Evolutionary conservation across 257 asterid species (phyloP).

Genomic region (Thymus mandschuricus): DNA sequence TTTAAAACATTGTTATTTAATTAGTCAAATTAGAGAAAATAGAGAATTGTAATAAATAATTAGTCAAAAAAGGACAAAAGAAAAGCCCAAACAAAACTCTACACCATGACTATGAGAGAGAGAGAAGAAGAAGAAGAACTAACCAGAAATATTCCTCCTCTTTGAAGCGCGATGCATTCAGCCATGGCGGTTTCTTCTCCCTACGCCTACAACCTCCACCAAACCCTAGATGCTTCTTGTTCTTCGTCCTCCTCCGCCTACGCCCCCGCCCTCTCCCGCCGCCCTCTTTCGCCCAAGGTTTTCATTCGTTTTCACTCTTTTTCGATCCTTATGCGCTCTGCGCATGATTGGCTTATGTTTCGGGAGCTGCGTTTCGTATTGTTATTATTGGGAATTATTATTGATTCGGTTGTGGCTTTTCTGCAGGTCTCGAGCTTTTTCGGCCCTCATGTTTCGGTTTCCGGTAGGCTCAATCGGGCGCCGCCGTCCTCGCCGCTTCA

Average conservation of each 20-base stretch:
- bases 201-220: slow-evolving; percentile 38
- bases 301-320: not conserved
- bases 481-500: slow-evolving; percentile 24
- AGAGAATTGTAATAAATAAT: too few relatives aligned
- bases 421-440: slow-evolving; percentile 44
- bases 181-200: slow-evolving; percentile 54
- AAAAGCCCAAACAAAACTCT: not conserved
- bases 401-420: not conserved
- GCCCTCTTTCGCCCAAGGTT: slow-evolving; percentile 38
- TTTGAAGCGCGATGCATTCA: slow-evolving; percentile 32
- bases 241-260: slow-evolving; percentile 53
- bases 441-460: slow-evolving; percentile 37
- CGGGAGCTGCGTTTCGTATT: not conserved
- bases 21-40: not conserved
- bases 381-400: not conserved
- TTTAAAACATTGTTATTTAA: too few relatives aligned
- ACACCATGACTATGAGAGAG: not conserved
- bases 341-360: not conserved
- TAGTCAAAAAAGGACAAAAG: slow-evolving; percentile 11
- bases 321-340: not conserved
- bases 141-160: slow-evolving; percentile 26
- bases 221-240: slow-evolving; percentile 45
- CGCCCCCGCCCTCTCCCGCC: slow-evolving; percentile 32
- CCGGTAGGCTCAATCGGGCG: slow-evolving; percentile 33
- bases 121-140: not conserved